A percentile compares a stretch with the other conserved stretches of the same genome.
Conservation (phyloP, 2,329 filamentous ascomycete species). For the Penicillium sp. region DNA sequence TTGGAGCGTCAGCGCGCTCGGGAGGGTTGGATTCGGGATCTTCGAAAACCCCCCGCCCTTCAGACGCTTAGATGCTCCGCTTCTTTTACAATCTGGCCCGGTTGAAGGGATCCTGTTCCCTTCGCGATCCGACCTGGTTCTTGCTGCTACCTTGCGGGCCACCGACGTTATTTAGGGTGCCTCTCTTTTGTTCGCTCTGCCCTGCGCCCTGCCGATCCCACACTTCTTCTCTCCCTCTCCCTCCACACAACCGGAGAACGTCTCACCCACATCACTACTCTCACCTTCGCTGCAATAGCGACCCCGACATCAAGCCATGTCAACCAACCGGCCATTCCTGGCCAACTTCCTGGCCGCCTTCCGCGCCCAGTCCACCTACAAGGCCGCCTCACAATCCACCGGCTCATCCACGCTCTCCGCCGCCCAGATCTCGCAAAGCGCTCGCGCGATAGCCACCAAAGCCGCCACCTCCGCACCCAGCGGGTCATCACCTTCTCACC, state of each 20-base stretch:
- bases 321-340: conserved; percentile 64
- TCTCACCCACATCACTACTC: conserved; percentile 14
- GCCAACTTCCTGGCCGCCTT: conserved; percentile 67
- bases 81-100: background rate
- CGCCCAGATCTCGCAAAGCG: conserved; percentile 41
- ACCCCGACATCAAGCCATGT: too few relatives aligned
- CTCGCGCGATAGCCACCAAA: conserved; percentile 51
- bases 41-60: conserved; percentile 3
- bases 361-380: conserved; percentile 61
- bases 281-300: too few relatives aligned
- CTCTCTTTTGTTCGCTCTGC: too few relatives aligned
- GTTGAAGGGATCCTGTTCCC: background rate
- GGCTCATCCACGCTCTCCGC: conserved; percentile 39
- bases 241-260: conserved; percentile 1
- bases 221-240: background rate
- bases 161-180: too few relatives aligned
- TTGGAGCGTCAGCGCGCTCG: conserved; percentile 12
- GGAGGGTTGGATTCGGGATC: conserved; percentile 15
- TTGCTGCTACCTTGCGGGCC: too few relatives aligned
- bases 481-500: too few relatives aligned
- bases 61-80: conserved; percentile 4
- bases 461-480: conserved; percentile 22
- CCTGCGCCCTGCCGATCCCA: too few relatives aligned
- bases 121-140: too few relatives aligned
- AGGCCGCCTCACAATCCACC: conserved; percentile 49